Evolutionary conservation across 2,329 filamentous ascomycete species (phyloP).

Genomic region (Xylariaceae sp.): DNA sequence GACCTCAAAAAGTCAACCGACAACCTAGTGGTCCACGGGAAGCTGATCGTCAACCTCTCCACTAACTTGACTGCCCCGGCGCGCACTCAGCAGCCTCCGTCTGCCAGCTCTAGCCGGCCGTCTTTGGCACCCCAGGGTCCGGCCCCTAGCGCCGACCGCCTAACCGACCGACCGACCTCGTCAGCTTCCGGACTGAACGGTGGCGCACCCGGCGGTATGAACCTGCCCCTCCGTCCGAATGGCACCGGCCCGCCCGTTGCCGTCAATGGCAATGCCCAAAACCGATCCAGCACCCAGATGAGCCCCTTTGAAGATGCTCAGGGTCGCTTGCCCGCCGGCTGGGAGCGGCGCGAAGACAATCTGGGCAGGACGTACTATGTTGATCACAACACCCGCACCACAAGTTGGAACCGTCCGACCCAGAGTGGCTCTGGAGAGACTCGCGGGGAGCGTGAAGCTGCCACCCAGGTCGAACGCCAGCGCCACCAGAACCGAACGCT

Average conservation of each 20-base stretch:
- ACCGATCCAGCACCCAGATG: slow-evolving; percentile 49
- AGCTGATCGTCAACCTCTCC: slow-evolving; percentile 92
- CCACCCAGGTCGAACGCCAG: slow-evolving; percentile 86
- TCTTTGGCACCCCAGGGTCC: slow-evolving; percentile 38
- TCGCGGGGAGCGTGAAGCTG: slow-evolving; percentile 74
- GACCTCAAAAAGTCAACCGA: slow-evolving; percentile 98
- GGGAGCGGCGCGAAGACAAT: slow-evolving; percentile 94
- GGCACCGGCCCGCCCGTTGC: slow-evolving; percentile 34
- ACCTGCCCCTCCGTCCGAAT: slow-evolving; percentile 39
- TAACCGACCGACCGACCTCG: slow-evolving; percentile 45
- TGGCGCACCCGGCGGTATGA: slow-evolving; percentile 31
- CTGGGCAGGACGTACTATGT: slow-evolving; percentile 95
- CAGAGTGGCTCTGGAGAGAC: slow-evolving; percentile 68
- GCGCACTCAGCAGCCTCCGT: slow-evolving; percentile 32
- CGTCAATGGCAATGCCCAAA: slow-evolving; percentile 30
- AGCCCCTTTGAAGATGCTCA: slow-evolving; percentile 97
- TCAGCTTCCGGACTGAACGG: slow-evolving; percentile 44
- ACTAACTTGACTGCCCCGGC: slow-evolving; percentile 75
- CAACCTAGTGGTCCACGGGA: slow-evolving; percentile 94
- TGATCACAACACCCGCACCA: slow-evolving; percentile 93
- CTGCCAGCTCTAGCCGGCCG: slow-evolving; percentile 37
- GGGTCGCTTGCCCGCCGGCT: slow-evolving; percentile 82
- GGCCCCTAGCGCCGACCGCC: slow-evolving; percentile 34
- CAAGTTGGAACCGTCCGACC: slow-evolving; percentile 92
- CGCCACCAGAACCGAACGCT: slow-evolving; percentile 93